Conservation (phyloP, 345 rosid genomes). For the Camelina hispida region DNA sequence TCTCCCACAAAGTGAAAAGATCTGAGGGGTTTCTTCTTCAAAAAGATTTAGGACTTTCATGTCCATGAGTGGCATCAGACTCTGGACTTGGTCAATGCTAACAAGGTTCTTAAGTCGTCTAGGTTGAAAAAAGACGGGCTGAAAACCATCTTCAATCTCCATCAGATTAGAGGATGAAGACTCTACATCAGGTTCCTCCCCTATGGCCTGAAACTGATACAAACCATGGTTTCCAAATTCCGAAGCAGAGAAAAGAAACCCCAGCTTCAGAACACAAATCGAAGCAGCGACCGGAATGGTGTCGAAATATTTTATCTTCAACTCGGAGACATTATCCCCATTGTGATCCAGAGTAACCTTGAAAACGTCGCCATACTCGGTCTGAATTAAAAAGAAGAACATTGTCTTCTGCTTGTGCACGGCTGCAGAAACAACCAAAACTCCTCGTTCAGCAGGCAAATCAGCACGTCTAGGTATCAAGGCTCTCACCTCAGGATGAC, state of each 20-base stretch:
- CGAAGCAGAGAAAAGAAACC: constrained; percentile 88
- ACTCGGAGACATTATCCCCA: constrained; percentile 70
- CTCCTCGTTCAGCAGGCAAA: constrained; percentile 92
- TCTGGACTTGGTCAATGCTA: constrained; percentile 94
- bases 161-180: constrained; percentile 83
- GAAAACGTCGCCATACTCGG: constrained; percentile 91
- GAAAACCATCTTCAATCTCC: constrained; percentile 98
- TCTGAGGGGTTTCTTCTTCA: constrained; percentile 99
- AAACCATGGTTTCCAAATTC: constrained; percentile 97
- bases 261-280: constrained; percentile 87
- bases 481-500: constrained; percentile 89
- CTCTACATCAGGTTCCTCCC: constrained; percentile 90
- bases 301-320: constrained; percentile 95
- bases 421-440: constrained; percentile 89
- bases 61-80: constrained; percentile 98
- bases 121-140: constrained; percentile 94
- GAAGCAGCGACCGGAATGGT: constrained; percentile 88
- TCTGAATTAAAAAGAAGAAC: constrained; percentile 97
- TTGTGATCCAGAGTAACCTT: constrained; percentile 86
- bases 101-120: constrained; percentile 90
- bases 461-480: constrained; percentile 93
- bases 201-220: constrained; percentile 95
- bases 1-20: constrained; percentile 88
- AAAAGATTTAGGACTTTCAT: constrained; percentile 88
- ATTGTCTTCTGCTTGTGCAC: constrained; percentile 84